Evolutionary conservation across 2,329 filamentous ascomycete species (phyloP), one percentile per base, ranked within the genome.

Genomic region (Elsinoe perseae): DNA sequence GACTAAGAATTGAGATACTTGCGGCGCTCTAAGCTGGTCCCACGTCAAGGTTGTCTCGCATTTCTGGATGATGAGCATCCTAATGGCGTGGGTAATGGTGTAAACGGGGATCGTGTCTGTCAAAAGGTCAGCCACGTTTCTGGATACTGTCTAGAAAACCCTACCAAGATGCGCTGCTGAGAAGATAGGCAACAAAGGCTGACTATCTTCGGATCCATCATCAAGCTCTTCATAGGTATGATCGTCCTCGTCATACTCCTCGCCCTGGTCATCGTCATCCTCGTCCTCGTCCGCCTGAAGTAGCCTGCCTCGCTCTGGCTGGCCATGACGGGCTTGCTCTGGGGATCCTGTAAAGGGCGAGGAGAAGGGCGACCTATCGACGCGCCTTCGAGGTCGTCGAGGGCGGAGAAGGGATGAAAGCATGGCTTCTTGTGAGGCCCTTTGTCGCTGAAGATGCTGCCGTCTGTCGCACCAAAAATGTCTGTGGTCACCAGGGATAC

Each of bases 1-100:
- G 67, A 96, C 81, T 32, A 97, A 80, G 69, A 97, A 97, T 68
- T 95, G 91, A 14, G 90, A 95, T 57, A 97, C 86, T 69, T 97
- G 92, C 2, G 92, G 92, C n/a, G 90, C 95, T 61, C 91, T 83
- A 60, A 97, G 77, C 70, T 97, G 92, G 61, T 97, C 92, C 91
- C 91, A 97, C 14, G 89, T 86, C 52, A 97, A 75, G 0, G 89
- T 92, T 1, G 91, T 96, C 74, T 97, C 92, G 70, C 89, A 95
- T 67, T 87, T 84, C 58, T 88, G 80, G 62, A 88, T 81, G 59
- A 97, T 84, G 57, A 96, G 80, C 54, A 90, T 83, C 62, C 92
- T 87, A 61, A 96, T 91, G 28, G 88, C 83, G 71, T 96, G 92
- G 25, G 91, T 95, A 62, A 95, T 83, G 70, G 84, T 87, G 75